Percentiles rank a stretch among this genome's conserved stretches.
These are phyloP conservation scores for Botrytis hyacinthi DNA, from an alignment of 2,329 filamentous ascomycete species.

Conservation along the genomic window DNA sequence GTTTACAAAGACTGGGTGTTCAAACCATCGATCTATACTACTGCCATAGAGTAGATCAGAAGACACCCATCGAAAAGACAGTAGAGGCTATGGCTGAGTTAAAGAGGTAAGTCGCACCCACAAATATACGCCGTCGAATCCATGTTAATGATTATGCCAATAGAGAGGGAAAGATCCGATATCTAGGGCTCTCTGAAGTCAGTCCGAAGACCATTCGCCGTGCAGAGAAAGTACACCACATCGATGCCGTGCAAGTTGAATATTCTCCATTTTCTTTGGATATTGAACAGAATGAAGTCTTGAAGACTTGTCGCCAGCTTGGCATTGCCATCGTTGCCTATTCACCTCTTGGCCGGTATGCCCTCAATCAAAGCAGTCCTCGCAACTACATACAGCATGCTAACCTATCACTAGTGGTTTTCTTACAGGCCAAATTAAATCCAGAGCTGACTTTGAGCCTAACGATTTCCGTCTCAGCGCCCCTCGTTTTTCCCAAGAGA, in stretches of 20 bases:
- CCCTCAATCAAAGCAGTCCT: constrained; percentile 21
- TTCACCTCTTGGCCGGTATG: constrained; percentile 50
- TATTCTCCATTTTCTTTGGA: constrained; percentile 54
- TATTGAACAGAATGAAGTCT: constrained; percentile 55
- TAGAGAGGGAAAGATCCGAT: constrained; percentile 53
- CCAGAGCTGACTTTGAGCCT: constrained; percentile 47
- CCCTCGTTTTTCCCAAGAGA: constrained; percentile 50
- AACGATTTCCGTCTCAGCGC: constrained; percentile 47
- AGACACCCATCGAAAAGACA: constrained; percentile 46
- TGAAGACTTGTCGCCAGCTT: constrained; percentile 55
- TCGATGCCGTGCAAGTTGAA: constrained; percentile 54
- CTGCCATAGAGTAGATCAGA: constrained; percentile 40
- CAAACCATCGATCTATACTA: constrained; percentile 42
- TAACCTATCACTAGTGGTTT: constrained; percentile 44
- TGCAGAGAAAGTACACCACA: constrained; percentile 48
- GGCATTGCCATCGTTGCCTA: constrained; percentile 57
- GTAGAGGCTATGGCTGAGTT: constrained; percentile 43
- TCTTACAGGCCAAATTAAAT: constrained; percentile 50
- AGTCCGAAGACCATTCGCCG: constrained; percentile 51
- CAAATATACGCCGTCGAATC: not conserved
- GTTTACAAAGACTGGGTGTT: constrained; percentile 43
- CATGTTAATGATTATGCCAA: constrained; percentile 18
- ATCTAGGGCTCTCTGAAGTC: constrained; percentile 55
- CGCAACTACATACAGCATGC: not conserved
- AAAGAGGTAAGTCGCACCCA: constrained; percentile 30